These are phyloP conservation scores for Stevia rebaudiana DNA, from an alignment of 140 eudicot species.

Conservation along the genomic window DNA sequence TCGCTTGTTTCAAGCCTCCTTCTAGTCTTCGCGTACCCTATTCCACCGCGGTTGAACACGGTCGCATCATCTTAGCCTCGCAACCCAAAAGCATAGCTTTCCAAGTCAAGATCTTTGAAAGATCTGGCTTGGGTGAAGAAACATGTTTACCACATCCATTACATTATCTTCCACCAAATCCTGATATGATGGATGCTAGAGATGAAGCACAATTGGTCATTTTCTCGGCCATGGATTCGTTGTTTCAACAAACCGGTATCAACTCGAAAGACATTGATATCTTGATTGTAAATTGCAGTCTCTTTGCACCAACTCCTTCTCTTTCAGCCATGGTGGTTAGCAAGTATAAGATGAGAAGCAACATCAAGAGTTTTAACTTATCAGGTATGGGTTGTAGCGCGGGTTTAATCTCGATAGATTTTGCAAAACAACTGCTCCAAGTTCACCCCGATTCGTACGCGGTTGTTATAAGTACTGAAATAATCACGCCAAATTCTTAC, in stretches of 20 bases:
- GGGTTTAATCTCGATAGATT: constrained; percentile 43
- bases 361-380: constrained; percentile 50
- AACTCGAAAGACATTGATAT: constrained; percentile 54
- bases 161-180: constrained; percentile 48
- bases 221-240: constrained; percentile 56
- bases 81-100: constrained; percentile 52
- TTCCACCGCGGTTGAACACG: constrained; percentile 52
- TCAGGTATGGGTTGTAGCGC: constrained; percentile 83
- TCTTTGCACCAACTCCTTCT: constrained; percentile 58
- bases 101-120: constrained; percentile 47
- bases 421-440: constrained; percentile 46
- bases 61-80: constrained; percentile 27
- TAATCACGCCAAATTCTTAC: constrained; percentile 48
- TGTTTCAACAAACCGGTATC: constrained; percentile 37
- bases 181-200: constrained; percentile 34
- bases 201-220: constrained; percentile 55
- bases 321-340: constrained; percentile 53
- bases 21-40: constrained; percentile 40
- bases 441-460: constrained; percentile 55
- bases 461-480: constrained; percentile 57
- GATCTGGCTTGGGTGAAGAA: constrained; percentile 63
- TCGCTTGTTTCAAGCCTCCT: constrained; percentile 70
- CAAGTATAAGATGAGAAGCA: constrained; percentile 52
- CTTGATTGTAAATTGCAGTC: constrained; percentile 49
- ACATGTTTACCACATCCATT: constrained; percentile 55